These are phyloP conservation scores for Neurospora sp. DNA, from an alignment of 2,329 filamentous ascomycete genomes.

Conservation along the genomic window DNA sequence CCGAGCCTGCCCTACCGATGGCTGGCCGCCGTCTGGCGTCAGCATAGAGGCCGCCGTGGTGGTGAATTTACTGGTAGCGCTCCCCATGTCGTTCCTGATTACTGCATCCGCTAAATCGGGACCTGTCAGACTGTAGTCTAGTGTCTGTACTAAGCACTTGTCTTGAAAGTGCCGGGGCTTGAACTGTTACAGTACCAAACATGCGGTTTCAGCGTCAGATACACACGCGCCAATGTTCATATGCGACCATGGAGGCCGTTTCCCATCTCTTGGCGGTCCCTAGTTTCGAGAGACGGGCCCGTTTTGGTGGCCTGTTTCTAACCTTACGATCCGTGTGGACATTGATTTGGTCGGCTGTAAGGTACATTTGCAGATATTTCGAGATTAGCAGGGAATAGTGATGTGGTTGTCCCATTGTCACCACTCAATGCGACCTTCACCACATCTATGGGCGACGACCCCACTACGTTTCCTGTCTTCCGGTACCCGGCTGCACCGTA, in stretches of 20 bases:
- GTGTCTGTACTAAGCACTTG: not conserved
- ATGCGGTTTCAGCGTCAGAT: not conserved
- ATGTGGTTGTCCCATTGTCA: not conserved
- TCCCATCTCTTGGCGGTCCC: not conserved
- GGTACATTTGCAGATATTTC: not conserved
- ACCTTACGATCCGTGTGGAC: not conserved
- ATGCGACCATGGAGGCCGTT: not conserved
- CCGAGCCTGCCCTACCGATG: conserved; percentile 2
- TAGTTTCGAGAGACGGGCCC: not conserved
- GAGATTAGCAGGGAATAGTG: not conserved
- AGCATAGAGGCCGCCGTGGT: conserved; percentile 17
- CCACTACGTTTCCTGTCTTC: not conserved
- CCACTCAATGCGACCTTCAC: not conserved
- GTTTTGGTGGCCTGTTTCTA: not conserved
- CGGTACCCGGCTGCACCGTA: not conserved
- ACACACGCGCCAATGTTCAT: not conserved
- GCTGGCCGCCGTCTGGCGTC: conserved; percentile 4
- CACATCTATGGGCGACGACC: not conserved
- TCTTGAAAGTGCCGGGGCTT: not conserved
- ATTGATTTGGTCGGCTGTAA: not conserved
- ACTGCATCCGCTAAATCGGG: not conserved
- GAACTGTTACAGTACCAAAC: not conserved
- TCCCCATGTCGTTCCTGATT: not conserved
- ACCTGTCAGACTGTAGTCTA: not conserved
- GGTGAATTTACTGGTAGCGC: not conserved